Evolutionary conservation across 768 basidiomycete genomes (phyloP).

Genomic region (Rhodotorula sphaerocarpa): DNA sequence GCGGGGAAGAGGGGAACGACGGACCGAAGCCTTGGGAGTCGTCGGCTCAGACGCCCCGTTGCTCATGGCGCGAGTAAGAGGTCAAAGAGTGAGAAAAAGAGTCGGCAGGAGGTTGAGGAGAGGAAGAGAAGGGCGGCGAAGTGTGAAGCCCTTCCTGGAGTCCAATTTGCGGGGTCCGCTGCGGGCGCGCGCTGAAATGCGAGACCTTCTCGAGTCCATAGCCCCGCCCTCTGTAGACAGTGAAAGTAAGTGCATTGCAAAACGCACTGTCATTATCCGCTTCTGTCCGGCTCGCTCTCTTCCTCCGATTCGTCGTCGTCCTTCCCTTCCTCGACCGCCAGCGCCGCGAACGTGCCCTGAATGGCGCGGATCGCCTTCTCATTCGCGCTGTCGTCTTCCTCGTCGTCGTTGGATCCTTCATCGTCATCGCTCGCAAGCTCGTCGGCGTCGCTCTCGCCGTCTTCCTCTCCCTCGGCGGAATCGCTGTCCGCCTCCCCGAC

Average conservation of each 20-base stretch:
- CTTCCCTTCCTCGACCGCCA: constrained; percentile 19
- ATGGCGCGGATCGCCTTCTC: constrained; percentile 28
- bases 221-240: no score
- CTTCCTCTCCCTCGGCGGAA: neutral
- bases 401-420: neutral
- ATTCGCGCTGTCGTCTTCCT: constrained; percentile 22
- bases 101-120: no score
- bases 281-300: neutral
- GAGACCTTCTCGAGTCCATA: no score
- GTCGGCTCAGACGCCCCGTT: constrained; percentile 1
- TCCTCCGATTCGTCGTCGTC: neutral
- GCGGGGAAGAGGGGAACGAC: no score
- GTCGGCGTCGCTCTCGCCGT: neutral
- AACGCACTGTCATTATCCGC: no score
- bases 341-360: constrained; percentile 21
- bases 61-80: no score
- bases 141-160: no score
- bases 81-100: no score
- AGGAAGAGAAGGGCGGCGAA: no score
- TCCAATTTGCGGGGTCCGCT: no score
- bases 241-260: no score
- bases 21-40: constrained; percentile 19
- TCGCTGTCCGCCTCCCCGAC: constrained; percentile 1
- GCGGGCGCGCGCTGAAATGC: no score
- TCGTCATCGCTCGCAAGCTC: neutral